These are phyloP conservation scores for Xylariomycetidae sp. DNA, from an alignment of 2,329 filamentous ascomycete species.

Conservation along the genomic window DNA sequence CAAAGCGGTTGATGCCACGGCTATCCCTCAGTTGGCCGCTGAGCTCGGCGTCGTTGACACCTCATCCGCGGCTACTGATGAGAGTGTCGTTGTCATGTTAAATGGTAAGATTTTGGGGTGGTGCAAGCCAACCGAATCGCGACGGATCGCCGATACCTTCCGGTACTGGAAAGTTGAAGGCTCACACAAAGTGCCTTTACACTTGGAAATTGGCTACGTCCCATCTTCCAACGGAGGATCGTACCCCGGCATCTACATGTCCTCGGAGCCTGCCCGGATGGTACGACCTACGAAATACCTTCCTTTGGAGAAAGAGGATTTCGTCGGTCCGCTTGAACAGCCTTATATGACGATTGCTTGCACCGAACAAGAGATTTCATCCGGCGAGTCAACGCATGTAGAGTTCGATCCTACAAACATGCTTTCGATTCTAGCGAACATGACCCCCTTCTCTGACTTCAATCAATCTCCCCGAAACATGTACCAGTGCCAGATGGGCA, in stretches of 20 bases:
- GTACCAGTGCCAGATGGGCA: conserved; percentile 99
- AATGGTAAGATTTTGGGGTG: conserved; percentile 88
- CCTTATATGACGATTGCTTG: conserved; percentile 98
- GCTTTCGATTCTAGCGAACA: conserved; percentile 93
- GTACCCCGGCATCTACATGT: conserved; percentile 93
- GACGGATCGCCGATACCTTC: conserved; percentile 76
- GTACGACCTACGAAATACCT: conserved; percentile 88
- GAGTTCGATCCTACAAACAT: conserved; percentile 95
- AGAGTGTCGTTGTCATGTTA: conserved; percentile 83
- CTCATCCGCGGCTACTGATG: conserved; percentile 72
- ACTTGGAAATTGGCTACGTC: conserved; percentile 88
- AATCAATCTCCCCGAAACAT: conserved; percentile 99
- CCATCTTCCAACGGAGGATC: conserved; percentile 86
- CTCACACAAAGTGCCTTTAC: conserved; percentile 67
- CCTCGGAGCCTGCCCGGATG: conserved; percentile 80
- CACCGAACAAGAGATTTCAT: conserved; percentile 77
- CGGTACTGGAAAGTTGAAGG: conserved; percentile 95
- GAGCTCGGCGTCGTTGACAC: conserved; percentile 73
- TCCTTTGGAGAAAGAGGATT: conserved; percentile 77
- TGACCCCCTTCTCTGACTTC: conserved; percentile 98
- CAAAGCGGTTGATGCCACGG: conserved; percentile 63
- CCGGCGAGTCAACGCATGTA: conserved; percentile 88
- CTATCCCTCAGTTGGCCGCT: conserved; percentile 65
- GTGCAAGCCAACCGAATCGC: conserved; percentile 79
- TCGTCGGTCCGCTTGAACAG: conserved; percentile 89